These are phyloP conservation scores for Elongisporangium prolatum DNA, from an alignment of 352 stramenopile species.

Conservation along the genomic window DNA sequence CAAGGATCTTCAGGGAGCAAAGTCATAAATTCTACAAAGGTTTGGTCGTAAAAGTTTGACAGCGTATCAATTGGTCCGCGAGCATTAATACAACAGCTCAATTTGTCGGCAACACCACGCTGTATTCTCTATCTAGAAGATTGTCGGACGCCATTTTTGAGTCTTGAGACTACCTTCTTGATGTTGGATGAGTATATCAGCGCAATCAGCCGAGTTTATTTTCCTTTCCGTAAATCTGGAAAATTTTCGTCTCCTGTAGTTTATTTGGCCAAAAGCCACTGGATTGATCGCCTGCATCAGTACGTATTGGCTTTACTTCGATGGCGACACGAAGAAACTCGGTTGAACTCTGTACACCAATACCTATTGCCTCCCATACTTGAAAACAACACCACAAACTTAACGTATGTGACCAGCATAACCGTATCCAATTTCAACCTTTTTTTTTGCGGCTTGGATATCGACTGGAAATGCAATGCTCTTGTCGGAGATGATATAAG, in stretches of 20 bases:
- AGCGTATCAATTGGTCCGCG: conserved; percentile 19
- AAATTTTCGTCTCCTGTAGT: background rate
- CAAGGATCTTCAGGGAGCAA: conserved; percentile 1
- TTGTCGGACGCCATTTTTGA: conserved; percentile 9
- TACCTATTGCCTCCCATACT: background rate
- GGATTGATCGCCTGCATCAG: conserved; percentile 37
- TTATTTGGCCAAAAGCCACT: conserved; percentile 2
- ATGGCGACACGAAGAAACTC: conserved; percentile 1
- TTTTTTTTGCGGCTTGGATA: background rate
- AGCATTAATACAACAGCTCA: conserved; percentile 10
- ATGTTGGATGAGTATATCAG: conserved; percentile 31
- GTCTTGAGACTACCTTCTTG: conserved; percentile 16
- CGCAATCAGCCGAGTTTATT: background rate
- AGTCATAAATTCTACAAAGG: conserved; percentile 1
- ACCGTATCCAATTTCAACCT: conserved; percentile 4
- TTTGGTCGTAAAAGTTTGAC: conserved; percentile 25
- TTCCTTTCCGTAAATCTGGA: background rate
- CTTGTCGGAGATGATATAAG: conserved; percentile 3
- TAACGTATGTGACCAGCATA: background rate
- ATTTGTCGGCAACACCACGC: conserved; percentile 4
- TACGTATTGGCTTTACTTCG: conserved; percentile 24
- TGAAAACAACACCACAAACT: background rate
- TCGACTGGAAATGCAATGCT: conserved; percentile 21
- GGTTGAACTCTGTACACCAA: background rate
- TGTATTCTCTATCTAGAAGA: conserved; percentile 4